Evolutionary conservation across 1,139 yeast species (phyloP).

Genomic region (Cylindricascospora bacillispora): DNA sequence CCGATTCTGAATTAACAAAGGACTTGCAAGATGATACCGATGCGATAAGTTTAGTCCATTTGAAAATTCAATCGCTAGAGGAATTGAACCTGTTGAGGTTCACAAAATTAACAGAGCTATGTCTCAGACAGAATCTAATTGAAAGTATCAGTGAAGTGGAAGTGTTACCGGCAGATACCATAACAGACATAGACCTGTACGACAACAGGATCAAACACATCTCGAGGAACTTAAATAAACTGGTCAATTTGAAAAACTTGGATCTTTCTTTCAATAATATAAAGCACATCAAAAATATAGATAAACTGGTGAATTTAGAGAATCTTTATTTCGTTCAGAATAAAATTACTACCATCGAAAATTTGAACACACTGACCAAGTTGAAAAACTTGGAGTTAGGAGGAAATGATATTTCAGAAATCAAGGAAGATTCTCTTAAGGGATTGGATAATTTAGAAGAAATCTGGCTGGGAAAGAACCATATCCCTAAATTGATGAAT

Average conservation of each 20-base stretch:
- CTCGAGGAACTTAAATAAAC: constrained; percentile 48
- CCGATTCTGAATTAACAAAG: constrained; percentile 48
- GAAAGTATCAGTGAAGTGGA: constrained; percentile 62
- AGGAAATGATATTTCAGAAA: constrained; percentile 65
- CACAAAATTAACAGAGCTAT: constrained; percentile 42
- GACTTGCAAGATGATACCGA: constrained; percentile 52
- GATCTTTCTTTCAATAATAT: constrained; percentile 90
- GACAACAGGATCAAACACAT: constrained; percentile 88
- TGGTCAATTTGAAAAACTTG: constrained; percentile 44
- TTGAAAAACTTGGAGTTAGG: constrained; percentile 77
- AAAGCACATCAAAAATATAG: constrained; percentile 72
- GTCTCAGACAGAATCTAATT: constrained; percentile 76
- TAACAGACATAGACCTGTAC: constrained; percentile 78
- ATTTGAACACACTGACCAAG: constrained; percentile 44
- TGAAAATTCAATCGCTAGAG: constrained; percentile 57
- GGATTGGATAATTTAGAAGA: constrained; percentile 50
- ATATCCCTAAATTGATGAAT: constrained; percentile 53
- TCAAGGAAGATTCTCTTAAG: constrained; percentile 33
- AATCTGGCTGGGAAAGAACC: constrained; percentile 90
- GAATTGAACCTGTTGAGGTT: constrained; percentile 54
- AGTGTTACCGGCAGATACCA: constrained; percentile 38
- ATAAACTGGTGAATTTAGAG: constrained; percentile 46
- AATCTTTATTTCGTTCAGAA: constrained; percentile 82
- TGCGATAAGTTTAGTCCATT: constrained; percentile 64
- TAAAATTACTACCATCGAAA: constrained; percentile 61